Evolutionary conservation across 106 monocot genomes (phyloP).

Genomic region (Chionographis japonica): DNA sequence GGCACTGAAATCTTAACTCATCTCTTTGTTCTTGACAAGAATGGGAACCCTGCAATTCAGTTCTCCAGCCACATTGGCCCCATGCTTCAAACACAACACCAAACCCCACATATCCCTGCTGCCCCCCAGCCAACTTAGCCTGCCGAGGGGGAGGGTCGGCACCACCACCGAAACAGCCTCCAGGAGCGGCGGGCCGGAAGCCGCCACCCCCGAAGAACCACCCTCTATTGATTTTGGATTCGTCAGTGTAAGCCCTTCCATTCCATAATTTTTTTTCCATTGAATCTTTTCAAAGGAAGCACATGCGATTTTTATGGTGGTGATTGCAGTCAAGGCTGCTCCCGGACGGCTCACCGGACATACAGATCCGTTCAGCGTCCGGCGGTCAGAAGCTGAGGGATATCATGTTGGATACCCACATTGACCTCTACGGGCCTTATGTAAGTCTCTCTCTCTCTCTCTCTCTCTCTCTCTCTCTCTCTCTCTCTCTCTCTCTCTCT

Average conservation of each 20-base stretch:
- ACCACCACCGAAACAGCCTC: background rate
- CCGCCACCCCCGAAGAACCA: slow-evolving; percentile 25
- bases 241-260: slow-evolving; percentile 46
- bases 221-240: slow-evolving; percentile 80
- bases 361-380: slow-evolving; percentile 55
- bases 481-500: too few species aligned
- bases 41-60: too few species aligned
- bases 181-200: background rate
- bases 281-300: background rate
- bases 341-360: slow-evolving; percentile 82
- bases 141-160: too few species aligned
- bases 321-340: slow-evolving; percentile 56
- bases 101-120: too few species aligned
- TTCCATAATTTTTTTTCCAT: background rate
- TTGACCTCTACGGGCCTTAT: slow-evolving; percentile 92
- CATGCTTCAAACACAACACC: too few species aligned
- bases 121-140: background rate
- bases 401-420: slow-evolving; percentile 82
- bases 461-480: too few species aligned
- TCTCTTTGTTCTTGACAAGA: too few species aligned
- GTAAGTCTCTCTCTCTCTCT: too few species aligned
- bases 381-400: slow-evolving; percentile 88
- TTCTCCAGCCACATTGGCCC: too few species aligned
- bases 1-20: too few species aligned
- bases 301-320: background rate